These are phyloP conservation scores for Plasmodium adleri DNA, from an alignment of 169 alveolate species.

Conservation along the genomic window DNA sequence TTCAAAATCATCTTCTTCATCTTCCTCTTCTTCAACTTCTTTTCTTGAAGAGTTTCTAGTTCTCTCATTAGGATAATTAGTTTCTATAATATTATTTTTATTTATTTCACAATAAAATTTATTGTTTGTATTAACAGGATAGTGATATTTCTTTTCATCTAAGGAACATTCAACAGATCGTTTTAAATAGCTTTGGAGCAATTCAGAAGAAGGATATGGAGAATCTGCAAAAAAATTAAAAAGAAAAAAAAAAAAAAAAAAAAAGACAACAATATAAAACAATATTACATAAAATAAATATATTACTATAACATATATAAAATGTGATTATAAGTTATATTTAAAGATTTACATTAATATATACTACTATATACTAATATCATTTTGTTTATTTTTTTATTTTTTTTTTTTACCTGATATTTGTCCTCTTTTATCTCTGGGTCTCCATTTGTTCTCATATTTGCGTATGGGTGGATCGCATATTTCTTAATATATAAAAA, in stretches of 20 bases:
- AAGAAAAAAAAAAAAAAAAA: not conserved
- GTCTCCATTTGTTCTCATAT: slow-evolving; percentile 91
- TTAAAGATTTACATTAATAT: not conserved
- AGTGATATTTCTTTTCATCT: slow-evolving; percentile 32
- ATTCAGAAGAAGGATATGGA: slow-evolving; percentile 68
- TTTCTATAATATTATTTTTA: slow-evolving; percentile 50
- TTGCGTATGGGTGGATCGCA: slow-evolving; percentile 90
- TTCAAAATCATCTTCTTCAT: slow-evolving; percentile 12
- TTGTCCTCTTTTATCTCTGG: slow-evolving; percentile 89
- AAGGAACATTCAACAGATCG: slow-evolving; percentile 44
- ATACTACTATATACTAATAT: too few species aligned
- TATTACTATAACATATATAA: not conserved
- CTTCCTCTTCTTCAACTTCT: slow-evolving; percentile 46
- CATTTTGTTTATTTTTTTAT: slow-evolving; percentile 3
- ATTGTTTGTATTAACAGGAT: slow-evolving; percentile 15
- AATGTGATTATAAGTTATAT: not conserved
- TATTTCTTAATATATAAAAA: slow-evolving; percentile 69
- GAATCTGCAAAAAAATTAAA: slow-evolving; percentile 10
- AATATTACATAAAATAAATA: not conserved
- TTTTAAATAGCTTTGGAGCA: slow-evolving; percentile 52
- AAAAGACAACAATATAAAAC: too few species aligned
- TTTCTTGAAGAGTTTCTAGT: slow-evolving; percentile 47
- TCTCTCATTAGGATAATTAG: slow-evolving; percentile 51
- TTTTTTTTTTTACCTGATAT: slow-evolving; percentile 72
- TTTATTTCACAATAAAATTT: slow-evolving; percentile 59